A percentile compares a stretch with the other conserved stretches of the same genome.
phyloP scores from a whole-genome alignment of 2,329 filamentous ascomycete species.

The Alternaria ethzedia region DNA sequence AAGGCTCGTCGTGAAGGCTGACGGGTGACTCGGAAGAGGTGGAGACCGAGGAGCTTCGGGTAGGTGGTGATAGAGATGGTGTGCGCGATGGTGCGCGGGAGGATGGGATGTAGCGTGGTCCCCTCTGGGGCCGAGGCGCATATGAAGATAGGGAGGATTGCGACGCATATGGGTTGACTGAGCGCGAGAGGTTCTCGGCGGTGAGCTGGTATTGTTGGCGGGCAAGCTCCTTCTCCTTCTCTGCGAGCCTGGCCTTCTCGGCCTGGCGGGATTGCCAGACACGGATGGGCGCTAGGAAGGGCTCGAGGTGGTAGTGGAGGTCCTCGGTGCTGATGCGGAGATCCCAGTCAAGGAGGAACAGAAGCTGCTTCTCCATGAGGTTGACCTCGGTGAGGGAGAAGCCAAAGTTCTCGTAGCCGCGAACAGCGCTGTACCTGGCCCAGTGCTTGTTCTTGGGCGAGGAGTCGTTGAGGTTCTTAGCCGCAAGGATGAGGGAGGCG shows the following conservation, averaged over 20 bases:
- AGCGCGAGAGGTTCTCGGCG: slow-evolving; percentile 49
- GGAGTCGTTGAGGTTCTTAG: slow-evolving; percentile 98
- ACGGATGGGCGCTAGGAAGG: slow-evolving; percentile 86
- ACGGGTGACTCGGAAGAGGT: slow-evolving; percentile 42
- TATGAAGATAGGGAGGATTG: slow-evolving; percentile 44
- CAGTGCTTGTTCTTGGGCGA: slow-evolving; percentile 99
- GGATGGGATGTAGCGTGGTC: slow-evolving; percentile 37
- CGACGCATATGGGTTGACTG: slow-evolving; percentile 45
- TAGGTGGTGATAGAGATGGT: slow-evolving; percentile 57
- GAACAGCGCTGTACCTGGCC: slow-evolving; percentile 88
- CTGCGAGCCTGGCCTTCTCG: slow-evolving; percentile 59
- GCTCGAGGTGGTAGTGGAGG: slow-evolving; percentile 84
- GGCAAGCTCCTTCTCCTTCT: slow-evolving; percentile 51
- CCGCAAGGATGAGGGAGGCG: slow-evolving; percentile 80
- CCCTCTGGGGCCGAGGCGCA: slow-evolving; percentile 30
- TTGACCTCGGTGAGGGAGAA: slow-evolving; percentile 97
- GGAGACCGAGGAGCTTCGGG: slow-evolving; percentile 48
- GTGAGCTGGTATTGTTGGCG: slow-evolving; percentile 48
- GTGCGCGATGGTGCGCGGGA: slow-evolving; percentile 53
- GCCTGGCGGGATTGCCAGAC: slow-evolving; percentile 60
- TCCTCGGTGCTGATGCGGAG: slow-evolving; percentile 84
- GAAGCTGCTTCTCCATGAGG: slow-evolving; percentile 98
- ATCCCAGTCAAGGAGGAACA: slow-evolving; percentile 95
- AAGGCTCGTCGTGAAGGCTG: slow-evolving; percentile 43
- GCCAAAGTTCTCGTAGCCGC: slow-evolving; percentile 76